Base-by-base conservation (phyloP, 768 basidiomycete genomes). In the Naganishia antarctica region DNA sequence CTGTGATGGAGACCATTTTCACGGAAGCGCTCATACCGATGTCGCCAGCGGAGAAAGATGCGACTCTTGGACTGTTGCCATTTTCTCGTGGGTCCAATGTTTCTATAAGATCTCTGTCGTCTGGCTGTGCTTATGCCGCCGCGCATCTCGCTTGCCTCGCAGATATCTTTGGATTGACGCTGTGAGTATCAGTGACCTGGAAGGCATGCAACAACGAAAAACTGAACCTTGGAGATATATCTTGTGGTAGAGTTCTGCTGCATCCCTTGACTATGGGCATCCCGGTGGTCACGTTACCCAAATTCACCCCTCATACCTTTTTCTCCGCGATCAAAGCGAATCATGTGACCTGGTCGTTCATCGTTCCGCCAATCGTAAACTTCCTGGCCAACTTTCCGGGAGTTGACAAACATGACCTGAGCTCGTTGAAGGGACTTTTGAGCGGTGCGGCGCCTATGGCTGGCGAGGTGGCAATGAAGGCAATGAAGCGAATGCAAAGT, bases 401-500 rank as follows among this genome's bases (percentile, higher is more conserved):
- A 13, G 81, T 89, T 3, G 82, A 83, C 61, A 79, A 86, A 71
- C 86, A 87, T 73, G 82, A 91, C 71, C 68, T 92, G 57, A 82
- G 82, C 0, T 82, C 84, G 1, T 71, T 92, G 15, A 71, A 79
- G 18, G 70, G 81, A 2, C 68, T 91, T 32, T 80, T 84, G 66
- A 88, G 84, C 3, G 91, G 89, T 2, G 91, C 90, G 0, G 91
- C 91, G 1, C 91, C 91, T 0, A 78, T 92, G 3, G 85, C 87
- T 0, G 80, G 81, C 0, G 82, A 84, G 1, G 80, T 92, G 15
- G 83, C 84, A 1, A 77, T 80, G 28, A 78, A 83, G 25, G 83
- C 85, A 15, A 70, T 76, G 48, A 65, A 70, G 12, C 78, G 79
- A 51, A 69, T 82, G n/a, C 65, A 65, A 28, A 64, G 60, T 16